phyloP scores from a whole-genome alignment of 2,329 filamentous ascomycete species.

The Didymella exigua region DNA sequence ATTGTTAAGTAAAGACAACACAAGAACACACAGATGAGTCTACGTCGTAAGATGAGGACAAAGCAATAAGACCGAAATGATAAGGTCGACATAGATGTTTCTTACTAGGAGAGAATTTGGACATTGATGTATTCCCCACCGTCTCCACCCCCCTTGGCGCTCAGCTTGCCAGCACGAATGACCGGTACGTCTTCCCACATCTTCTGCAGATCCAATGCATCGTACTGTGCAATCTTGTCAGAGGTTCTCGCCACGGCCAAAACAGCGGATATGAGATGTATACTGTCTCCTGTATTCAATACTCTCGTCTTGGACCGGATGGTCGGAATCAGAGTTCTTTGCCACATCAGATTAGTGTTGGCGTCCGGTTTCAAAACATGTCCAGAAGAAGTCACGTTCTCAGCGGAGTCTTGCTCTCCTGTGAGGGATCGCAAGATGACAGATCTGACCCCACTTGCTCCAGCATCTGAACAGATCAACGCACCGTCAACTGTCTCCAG shows the following conservation, averaged over 20 bases:
- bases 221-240: slow-evolving; percentile 21
- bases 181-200: slow-evolving; percentile 35
- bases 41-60: no score
- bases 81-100: no score
- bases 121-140: not conserved
- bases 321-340: slow-evolving; percentile 41
- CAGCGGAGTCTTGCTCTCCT: not conserved
- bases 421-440: not conserved
- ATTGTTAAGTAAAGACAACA: no score
- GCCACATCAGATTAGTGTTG: slow-evolving; percentile 45
- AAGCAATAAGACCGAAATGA: no score
- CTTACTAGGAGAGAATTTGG: not conserved
- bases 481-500: slow-evolving; percentile 10
- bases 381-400: not conserved
- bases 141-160: not conserved
- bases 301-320: slow-evolving; percentile 10
- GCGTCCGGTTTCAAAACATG: slow-evolving; percentile 42
- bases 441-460: slow-evolving; percentile 33
- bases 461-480: slow-evolving; percentile 37
- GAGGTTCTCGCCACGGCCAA: slow-evolving; percentile 30
- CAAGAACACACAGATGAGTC: no score
- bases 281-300: not conserved
- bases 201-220: slow-evolving; percentile 16
- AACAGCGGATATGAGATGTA: slow-evolving; percentile 27
- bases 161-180: not conserved